Conservation (phyloP, 2,329 filamentous ascomycete genomes). For the Ceratocystis cubensis region DNA sequence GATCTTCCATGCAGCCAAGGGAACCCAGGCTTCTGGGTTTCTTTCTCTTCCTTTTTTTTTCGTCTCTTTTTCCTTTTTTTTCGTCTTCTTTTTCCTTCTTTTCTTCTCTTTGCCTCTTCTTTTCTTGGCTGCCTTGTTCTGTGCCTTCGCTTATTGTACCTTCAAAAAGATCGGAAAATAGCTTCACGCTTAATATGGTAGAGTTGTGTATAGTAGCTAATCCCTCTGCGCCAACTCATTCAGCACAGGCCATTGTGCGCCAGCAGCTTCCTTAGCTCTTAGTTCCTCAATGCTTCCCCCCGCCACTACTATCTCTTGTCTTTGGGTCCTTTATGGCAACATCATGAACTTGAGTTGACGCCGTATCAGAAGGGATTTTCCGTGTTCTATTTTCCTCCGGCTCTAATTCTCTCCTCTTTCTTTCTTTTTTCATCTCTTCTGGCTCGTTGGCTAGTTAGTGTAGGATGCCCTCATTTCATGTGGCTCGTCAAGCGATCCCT, state of each 20-base stretch:
- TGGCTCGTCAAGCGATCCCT: conserved; percentile 9
- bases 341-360: background rate
- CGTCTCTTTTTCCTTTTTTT: background rate
- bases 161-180: background rate
- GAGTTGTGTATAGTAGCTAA: background rate
- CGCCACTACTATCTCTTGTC: no score
- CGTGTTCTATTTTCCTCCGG: background rate
- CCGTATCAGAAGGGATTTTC: background rate
- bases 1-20: background rate
- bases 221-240: background rate
- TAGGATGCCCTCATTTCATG: background rate
- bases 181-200: background rate
- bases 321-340: background rate
- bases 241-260: background rate
- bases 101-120: background rate
- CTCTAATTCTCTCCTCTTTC: background rate
- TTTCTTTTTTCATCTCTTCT: background rate
- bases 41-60: background rate
- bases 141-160: background rate
- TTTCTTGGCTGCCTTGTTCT: background rate
- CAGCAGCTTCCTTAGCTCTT: background rate
- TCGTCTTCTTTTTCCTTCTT: background rate
- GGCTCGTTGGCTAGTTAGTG: background rate
- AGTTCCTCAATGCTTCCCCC: no score
- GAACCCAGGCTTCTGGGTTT: background rate